Evolutionary conservation across 1,284 basidiomycete genomes (phyloP).

Genomic region (Leccinum olivaceoglutinosum): DNA sequence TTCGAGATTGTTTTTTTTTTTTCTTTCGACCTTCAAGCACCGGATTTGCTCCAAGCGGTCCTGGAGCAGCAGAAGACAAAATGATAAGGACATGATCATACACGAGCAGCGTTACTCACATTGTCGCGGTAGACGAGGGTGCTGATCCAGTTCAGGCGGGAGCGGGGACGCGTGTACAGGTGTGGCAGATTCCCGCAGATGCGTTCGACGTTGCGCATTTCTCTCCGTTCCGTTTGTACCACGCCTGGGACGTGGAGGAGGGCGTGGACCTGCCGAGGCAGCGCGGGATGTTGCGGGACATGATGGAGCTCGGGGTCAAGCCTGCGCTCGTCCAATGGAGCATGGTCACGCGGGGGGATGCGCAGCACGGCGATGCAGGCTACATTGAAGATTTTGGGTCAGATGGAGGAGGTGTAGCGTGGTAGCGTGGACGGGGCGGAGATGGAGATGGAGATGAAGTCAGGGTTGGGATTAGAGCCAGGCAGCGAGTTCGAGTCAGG

Average conservation of each 20-base stretch:
- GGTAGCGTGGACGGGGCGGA: too few species aligned
- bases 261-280: neutral
- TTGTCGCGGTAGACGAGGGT: too few species aligned
- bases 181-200: slow-evolving; percentile 14
- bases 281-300: slow-evolving; percentile 30
- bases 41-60: too few species aligned
- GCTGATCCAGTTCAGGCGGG: neutral
- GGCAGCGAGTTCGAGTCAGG: too few species aligned
- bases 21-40: too few species aligned
- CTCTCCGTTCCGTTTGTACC: slow-evolving; percentile 27
- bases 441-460: too few species aligned
- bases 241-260: neutral
- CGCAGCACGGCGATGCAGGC: slow-evolving; percentile 18
- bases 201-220: slow-evolving; percentile 27
- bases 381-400: slow-evolving; percentile 23
- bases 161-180: neutral
- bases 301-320: slow-evolving; percentile 27
- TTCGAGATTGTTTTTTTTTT: too few species aligned
- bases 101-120: too few species aligned
- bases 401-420: slow-evolving; percentile 7
- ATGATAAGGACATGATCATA: too few species aligned
- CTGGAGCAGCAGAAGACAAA: too few species aligned
- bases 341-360: slow-evolving; percentile 21
- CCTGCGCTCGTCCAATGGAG: slow-evolving; percentile 25
- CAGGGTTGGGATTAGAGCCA: too few species aligned